Evolutionary conservation across 1,284 basidiomycete species (phyloP).

Genomic region (Mycosarcoma maydis): DNA sequence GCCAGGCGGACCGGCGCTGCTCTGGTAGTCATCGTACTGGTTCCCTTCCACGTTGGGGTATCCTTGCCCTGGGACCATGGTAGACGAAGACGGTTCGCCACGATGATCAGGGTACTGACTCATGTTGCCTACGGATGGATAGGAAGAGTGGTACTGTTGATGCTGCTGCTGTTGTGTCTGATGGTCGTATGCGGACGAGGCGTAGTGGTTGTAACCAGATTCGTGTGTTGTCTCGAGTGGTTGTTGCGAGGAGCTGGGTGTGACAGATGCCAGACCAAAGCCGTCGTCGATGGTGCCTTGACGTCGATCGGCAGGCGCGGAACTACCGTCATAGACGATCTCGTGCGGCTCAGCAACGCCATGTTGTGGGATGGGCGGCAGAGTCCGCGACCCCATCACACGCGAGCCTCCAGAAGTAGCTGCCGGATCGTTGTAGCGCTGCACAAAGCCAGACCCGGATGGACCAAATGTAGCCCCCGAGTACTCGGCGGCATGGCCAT

Average conservation of each 20-base stretch:
- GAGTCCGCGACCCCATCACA: conserved; percentile 15
- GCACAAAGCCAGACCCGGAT: conserved; percentile 11
- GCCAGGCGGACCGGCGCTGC: conserved; percentile 30
- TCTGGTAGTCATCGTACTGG: conserved; percentile 39
- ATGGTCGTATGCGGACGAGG: conserved; percentile 36
- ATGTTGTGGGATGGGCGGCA: conserved; percentile 34
- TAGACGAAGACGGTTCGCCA: conserved; percentile 7
- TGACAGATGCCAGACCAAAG: conserved; percentile 42
- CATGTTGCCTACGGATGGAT: conserved; percentile 11
- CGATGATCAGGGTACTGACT: conserved; percentile 8
- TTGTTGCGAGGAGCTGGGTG: conserved; percentile 19
- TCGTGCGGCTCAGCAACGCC: conserved; percentile 17
- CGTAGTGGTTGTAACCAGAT: conserved; percentile 33
- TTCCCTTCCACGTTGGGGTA: conserved; percentile 4
- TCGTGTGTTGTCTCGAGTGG: conserved; percentile 16
- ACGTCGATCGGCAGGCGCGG: conserved; percentile 12
- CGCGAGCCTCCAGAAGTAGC: conserved; percentile 9
- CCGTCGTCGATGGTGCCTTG: conserved; percentile 52
- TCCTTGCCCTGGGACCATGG: not conserved
- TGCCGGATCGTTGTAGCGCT: conserved; percentile 5
- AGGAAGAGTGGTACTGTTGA: conserved; percentile 16
- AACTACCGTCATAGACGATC: conserved; percentile 20
- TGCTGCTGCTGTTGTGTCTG: conserved; percentile 15
- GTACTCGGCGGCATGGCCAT: conserved; percentile 48
- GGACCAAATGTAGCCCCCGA: conserved; percentile 45